Evolutionary conservation across 306 rosid genomes (phyloP).

Genomic region (Biancaea sappan): DNA sequence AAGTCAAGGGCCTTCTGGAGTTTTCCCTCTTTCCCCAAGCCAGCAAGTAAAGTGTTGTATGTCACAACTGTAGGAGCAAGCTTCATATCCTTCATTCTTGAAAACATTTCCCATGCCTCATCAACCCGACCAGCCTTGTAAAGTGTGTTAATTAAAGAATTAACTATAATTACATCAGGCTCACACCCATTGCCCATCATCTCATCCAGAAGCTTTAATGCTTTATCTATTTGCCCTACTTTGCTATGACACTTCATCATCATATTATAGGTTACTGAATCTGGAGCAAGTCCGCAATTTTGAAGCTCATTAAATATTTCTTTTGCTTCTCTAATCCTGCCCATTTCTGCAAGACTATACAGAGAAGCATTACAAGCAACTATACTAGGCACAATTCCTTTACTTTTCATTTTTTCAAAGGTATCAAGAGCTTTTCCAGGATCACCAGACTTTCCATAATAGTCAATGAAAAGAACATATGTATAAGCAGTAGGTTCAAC

Average conservation of each 20-base stretch:
- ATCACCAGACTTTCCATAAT: conserved; percentile 86
- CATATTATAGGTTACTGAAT: conserved; percentile 83
- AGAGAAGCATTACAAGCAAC: conserved; percentile 89
- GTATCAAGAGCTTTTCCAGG: conserved; percentile 76
- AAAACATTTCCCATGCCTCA: conserved; percentile 90
- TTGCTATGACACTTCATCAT: conserved; percentile 95
- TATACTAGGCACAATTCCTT: conserved; percentile 80
- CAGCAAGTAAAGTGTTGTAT: conserved; percentile 83
- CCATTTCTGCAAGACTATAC: conserved; percentile 76
- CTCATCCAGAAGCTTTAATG: conserved; percentile 64
- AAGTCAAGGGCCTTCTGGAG: conserved; percentile 58
- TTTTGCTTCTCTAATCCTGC: conserved; percentile 76
- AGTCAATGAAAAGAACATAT: conserved; percentile 81
- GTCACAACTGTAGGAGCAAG: conserved; percentile 90
- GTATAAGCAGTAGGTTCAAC: conserved; percentile 79
- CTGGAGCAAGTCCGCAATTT: conserved; percentile 78
- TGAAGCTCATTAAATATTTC: conserved; percentile 66
- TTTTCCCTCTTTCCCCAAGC: conserved; percentile 83
- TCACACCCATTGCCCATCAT: conserved; percentile 76
- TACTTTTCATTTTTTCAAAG: conserved; percentile 75
- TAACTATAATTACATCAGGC: conserved; percentile 79
- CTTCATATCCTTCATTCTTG: conserved; percentile 78
- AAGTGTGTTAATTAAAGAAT: conserved; percentile 84
- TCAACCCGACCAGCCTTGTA: conserved; percentile 81
- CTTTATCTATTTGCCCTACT: conserved; percentile 80